Percentiles rank a stretch among this genome's conserved stretches.
These are phyloP conservation scores for Syzygium grande DNA, from an alignment of 345 rosid genomes.

Conservation along the genomic window DNA sequence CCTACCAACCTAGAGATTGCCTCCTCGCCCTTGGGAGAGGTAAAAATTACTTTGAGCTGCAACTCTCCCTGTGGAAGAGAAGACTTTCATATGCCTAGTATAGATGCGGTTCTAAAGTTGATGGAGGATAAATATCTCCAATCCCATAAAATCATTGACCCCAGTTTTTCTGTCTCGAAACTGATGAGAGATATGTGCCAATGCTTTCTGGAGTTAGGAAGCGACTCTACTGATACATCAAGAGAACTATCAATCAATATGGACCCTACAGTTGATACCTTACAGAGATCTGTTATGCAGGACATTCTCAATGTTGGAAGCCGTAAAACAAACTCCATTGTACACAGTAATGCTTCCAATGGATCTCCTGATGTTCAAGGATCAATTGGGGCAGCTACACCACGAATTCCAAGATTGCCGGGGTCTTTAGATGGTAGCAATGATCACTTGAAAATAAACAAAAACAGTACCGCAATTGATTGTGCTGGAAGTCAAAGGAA, in stretches of 20 bases:
- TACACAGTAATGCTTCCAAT: neutral
- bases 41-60: constrained; percentile 72
- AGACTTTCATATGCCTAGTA: constrained; percentile 48
- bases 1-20: constrained; percentile 54
- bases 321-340: neutral
- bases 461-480: neutral
- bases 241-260: constrained; percentile 39
- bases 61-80: constrained; percentile 45
- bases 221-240: constrained; percentile 36
- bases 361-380: constrained; percentile 1
- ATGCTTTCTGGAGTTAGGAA: constrained; percentile 63
- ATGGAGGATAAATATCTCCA: constrained; percentile 74
- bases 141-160: constrained; percentile 70
- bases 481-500: neutral
- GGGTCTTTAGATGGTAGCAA: neutral
- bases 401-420: neutral
- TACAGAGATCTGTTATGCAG: constrained; percentile 37
- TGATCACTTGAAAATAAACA: neutral
- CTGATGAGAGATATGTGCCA: constrained; percentile 77
- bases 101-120: constrained; percentile 58
- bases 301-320: constrained; percentile 12
- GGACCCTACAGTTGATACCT: constrained; percentile 25
- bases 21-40: constrained; percentile 71
- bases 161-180: constrained; percentile 54
- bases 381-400: neutral